Evolutionary conservation across 257 asterid genomes (phyloP).

Genomic region (Paulownia fortunei): DNA sequence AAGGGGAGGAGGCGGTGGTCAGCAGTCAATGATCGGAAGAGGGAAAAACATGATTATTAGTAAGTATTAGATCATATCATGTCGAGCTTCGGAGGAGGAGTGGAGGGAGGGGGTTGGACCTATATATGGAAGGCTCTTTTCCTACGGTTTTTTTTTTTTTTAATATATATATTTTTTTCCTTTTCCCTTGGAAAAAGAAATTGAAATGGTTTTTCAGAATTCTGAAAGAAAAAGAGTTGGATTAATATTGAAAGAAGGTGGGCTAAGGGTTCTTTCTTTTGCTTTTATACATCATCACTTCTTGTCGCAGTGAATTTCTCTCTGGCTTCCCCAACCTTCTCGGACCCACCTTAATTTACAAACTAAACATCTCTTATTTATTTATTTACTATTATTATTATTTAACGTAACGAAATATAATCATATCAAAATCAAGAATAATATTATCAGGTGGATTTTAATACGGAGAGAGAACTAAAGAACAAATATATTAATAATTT

Average conservation of each 20-base stretch:
- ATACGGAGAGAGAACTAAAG: too few species aligned
- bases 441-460: too few species aligned
- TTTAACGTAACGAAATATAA: too few species aligned
- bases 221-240: not conserved
- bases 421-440: too few species aligned
- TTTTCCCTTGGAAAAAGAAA: not conserved
- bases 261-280: constrained; percentile 1
- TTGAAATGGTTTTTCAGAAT: not conserved
- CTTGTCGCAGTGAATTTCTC: constrained; percentile 42
- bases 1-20: constrained; percentile 30
- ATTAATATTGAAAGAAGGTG: not conserved
- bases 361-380: not conserved
- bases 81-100: constrained; percentile 40
- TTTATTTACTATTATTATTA: too few species aligned
- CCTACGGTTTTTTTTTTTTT: constrained; percentile 11
- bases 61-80: constrained; percentile 11
- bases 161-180: too few species aligned
- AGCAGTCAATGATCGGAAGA: constrained; percentile 26
- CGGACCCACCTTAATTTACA: constrained; percentile 5
- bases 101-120: constrained; percentile 27
- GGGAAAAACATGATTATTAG: constrained; percentile 1
- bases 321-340: constrained; percentile 42
- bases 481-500: too few species aligned
- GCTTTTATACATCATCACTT: constrained; percentile 31
- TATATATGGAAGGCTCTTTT: constrained; percentile 29